Conservation (phyloP, 2,329 filamentous ascomycete genomes). For the Trichoderma guizhouense region DNA sequence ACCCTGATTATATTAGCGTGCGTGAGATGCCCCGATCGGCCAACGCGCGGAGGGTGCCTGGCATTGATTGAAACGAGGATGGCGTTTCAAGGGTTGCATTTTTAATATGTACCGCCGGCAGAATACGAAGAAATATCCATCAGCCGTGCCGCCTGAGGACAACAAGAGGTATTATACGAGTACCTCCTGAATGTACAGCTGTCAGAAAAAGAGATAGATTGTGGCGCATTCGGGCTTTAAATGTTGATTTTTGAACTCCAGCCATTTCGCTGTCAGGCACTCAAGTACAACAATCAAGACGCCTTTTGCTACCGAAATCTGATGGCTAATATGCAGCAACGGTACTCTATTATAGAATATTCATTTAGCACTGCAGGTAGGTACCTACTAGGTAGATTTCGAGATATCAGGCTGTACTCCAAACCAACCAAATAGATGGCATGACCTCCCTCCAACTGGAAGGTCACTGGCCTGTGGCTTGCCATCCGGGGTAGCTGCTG, state of each 20-base stretch:
- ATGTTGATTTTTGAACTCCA: background rate
- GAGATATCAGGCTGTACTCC: background rate
- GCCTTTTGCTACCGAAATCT: background rate
- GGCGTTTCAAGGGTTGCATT: conserved; percentile 11
- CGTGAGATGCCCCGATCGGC: background rate
- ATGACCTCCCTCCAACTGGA: background rate
- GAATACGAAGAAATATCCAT: background rate
- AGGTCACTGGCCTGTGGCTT: background rate
- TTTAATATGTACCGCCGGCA: background rate
- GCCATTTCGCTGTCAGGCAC: background rate
- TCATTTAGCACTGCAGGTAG: too few species aligned
- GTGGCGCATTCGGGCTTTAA: background rate
- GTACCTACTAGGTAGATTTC: background rate
- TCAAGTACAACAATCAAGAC: background rate
- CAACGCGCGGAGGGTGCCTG: conserved; percentile 2
- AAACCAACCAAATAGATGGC: background rate
- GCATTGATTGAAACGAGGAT: background rate
- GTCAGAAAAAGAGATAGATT: background rate
- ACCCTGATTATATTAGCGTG: conserved; percentile 2
- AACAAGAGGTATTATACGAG: background rate
- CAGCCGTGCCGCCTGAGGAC: background rate
- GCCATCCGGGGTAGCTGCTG: background rate
- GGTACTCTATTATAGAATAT: too few species aligned
- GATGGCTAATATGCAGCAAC: background rate
- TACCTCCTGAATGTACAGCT: background rate